These are phyloP conservation scores for Polyporus tsugae DNA, from an alignment of 1,284 basidiomycete genomes.

Conservation along the genomic window DNA sequence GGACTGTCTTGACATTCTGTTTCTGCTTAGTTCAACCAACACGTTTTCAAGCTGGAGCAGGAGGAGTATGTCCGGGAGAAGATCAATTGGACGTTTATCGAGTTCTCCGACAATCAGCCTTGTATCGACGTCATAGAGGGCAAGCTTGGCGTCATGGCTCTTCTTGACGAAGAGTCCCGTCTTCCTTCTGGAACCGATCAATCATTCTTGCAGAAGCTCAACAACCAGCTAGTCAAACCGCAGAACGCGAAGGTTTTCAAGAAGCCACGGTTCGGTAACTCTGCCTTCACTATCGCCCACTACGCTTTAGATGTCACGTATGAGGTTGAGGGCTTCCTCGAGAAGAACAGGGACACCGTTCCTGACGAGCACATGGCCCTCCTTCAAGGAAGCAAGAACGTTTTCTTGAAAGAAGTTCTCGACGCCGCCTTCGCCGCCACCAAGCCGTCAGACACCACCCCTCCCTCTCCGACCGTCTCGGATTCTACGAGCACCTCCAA, in stretches of 20 bases:
- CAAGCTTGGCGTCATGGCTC: conserved; percentile 92
- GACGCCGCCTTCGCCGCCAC: conserved; percentile 87
- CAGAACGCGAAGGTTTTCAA: conserved; percentile 94
- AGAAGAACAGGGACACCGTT: conserved; percentile 99
- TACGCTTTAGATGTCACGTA: conserved; percentile 99
- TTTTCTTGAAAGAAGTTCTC: conserved; percentile 94
- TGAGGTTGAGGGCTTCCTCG: conserved; percentile 97
- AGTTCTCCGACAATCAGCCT: conserved; percentile 98
- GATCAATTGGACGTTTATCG: conserved; percentile 99
- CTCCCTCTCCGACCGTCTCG: conserved; percentile 76
- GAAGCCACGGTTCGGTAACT: conserved; percentile 97
- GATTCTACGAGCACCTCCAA: conserved; percentile 79
- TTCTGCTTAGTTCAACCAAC: conserved; percentile 85
- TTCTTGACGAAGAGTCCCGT: conserved; percentile 98
- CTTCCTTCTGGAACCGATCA: conserved; percentile 93
- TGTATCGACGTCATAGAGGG: conserved; percentile 99
- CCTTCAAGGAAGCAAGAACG: conserved; percentile 86
- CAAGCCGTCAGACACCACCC: conserved; percentile 68
- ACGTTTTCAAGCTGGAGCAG: conserved; percentile 99
- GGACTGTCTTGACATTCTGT: conserved; percentile 5
- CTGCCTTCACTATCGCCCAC: conserved; percentile 97
- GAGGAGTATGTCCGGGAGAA: conserved; percentile 99
- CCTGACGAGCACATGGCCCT: conserved; percentile 97
- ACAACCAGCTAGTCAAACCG: conserved; percentile 86
- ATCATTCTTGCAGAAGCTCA: conserved; percentile 95